Conservation (phyloP, 768 basidiomycete species). For the Inosperma sp. region DNA sequence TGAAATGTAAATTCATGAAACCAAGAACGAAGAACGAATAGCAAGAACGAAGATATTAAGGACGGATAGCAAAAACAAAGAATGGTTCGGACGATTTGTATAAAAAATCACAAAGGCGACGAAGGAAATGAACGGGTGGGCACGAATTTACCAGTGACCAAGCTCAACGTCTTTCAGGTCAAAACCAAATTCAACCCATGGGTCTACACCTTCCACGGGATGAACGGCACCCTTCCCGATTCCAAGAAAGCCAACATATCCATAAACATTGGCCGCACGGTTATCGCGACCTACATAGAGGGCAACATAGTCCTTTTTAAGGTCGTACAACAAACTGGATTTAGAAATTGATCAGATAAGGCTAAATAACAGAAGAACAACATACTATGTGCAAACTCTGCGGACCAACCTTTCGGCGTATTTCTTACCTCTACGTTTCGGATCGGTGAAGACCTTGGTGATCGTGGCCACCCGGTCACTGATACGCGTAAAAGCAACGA, state of each 20-base stretch:
- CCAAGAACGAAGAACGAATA: not conserved
- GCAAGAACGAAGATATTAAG: not conserved
- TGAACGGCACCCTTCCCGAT: conserved; percentile 31
- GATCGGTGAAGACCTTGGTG: conserved; percentile 59
- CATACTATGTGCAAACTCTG: conserved; percentile 52
- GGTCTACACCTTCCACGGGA: conserved; percentile 37
- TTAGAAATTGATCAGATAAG: conserved; percentile 14
- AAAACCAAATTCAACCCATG: conserved; percentile 66
- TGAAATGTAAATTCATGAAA: too few relatives aligned
- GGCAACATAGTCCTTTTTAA: conserved; percentile 44
- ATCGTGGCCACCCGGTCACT: conserved; percentile 54
- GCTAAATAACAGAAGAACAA: conserved; percentile 8
- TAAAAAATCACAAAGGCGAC: not conserved
- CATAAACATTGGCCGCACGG: conserved; percentile 51
- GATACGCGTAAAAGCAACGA: conserved; percentile 65
- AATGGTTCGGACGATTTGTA: not conserved
- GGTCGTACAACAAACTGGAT: conserved; percentile 16
- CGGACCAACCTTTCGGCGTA: conserved; percentile 62
- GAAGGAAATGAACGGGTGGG: not conserved
- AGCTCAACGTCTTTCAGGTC: conserved; percentile 40
- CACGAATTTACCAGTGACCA: conserved; percentile 61
- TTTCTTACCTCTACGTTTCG: conserved; percentile 45
- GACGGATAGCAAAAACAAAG: not conserved
- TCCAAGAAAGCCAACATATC: conserved; percentile 62
- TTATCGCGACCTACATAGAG: conserved; percentile 64